These are phyloP conservation scores for Crithidia acanthocephali DNA, from an alignment of 208 protist species.

Conservation along the genomic window DNA sequence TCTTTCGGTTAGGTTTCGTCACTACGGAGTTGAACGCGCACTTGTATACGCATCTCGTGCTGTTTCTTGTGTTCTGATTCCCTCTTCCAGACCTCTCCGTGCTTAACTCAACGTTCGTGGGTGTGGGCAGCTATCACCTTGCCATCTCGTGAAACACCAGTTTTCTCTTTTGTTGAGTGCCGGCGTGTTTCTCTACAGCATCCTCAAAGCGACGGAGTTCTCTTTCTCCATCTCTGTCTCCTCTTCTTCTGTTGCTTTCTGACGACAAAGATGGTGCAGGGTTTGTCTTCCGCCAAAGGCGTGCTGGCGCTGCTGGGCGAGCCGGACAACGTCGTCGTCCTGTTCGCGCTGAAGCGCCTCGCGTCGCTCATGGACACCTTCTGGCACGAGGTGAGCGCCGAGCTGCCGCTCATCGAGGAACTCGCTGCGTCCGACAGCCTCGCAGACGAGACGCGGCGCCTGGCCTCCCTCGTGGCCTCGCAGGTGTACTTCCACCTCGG, in stretches of 20 bases:
- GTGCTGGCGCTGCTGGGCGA: constrained; percentile 83
- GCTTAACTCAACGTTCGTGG: too few relatives aligned
- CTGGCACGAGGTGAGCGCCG: constrained; percentile 88
- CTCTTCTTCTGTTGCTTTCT: constrained; percentile 2
- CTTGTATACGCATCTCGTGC: constrained; percentile 4
- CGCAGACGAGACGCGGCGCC: constrained; percentile 60
- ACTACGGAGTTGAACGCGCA: neutral
- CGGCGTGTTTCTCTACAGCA: too few relatives aligned
- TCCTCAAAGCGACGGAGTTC: too few relatives aligned
- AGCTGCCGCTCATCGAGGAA: constrained; percentile 86
- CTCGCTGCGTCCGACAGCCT: constrained; percentile 67
- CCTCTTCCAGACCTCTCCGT: too few relatives aligned
- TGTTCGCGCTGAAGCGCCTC: constrained; percentile 82
- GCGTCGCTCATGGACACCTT: constrained; percentile 83
- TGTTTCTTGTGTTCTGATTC: too few relatives aligned
- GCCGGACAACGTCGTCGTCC: constrained; percentile 65
- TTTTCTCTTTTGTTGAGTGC: neutral
- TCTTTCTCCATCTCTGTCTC: neutral
- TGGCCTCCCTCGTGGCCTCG: constrained; percentile 93
- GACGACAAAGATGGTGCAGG: constrained; percentile 41
- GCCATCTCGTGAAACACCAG: too few relatives aligned
- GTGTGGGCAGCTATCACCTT: too few relatives aligned
- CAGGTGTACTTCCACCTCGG: constrained; percentile 99
- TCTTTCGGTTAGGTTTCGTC: too few relatives aligned
- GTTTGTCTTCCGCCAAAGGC: constrained; percentile 82